phyloP scores from a whole-genome alignment of 495 filamentous ascomycete species.

The Neurospora sp. region DNA sequence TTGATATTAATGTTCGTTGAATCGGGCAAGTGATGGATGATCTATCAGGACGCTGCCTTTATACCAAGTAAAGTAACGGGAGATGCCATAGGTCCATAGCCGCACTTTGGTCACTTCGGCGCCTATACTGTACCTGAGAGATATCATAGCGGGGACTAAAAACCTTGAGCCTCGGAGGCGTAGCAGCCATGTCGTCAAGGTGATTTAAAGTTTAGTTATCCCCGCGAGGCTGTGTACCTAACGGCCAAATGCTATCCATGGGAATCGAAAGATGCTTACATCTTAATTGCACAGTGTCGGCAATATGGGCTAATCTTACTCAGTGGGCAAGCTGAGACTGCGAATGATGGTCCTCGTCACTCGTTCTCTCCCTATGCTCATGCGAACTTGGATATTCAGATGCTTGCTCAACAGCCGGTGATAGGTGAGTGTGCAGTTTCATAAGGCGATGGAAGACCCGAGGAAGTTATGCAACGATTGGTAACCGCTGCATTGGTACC shows the following conservation, averaged over 20 bases:
- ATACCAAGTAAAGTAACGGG: background rate
- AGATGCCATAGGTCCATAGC: background rate
- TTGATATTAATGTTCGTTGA: background rate
- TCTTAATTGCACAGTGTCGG: background rate
- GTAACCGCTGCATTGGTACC: background rate
- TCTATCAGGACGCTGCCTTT: background rate
- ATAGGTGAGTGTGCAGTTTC: background rate
- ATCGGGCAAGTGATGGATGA: background rate
- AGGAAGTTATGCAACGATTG: background rate
- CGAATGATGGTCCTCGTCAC: background rate
- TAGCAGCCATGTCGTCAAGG: background rate
- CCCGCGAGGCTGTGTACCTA: background rate
- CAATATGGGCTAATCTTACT: background rate
- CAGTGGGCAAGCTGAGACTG: background rate
- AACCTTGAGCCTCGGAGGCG: background rate
- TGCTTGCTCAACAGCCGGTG: background rate
- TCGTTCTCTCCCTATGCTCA: background rate
- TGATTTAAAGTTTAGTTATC: background rate
- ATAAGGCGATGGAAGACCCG: background rate
- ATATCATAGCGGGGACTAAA: background rate
- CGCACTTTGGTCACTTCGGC: background rate
- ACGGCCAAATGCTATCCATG: background rate
- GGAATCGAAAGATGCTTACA: background rate
- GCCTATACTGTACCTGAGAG: background rate
- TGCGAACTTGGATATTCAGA: background rate